Base-by-base conservation (phyloP, 768 basidiomycete species). In the Phylloporus sp. region DNA sequence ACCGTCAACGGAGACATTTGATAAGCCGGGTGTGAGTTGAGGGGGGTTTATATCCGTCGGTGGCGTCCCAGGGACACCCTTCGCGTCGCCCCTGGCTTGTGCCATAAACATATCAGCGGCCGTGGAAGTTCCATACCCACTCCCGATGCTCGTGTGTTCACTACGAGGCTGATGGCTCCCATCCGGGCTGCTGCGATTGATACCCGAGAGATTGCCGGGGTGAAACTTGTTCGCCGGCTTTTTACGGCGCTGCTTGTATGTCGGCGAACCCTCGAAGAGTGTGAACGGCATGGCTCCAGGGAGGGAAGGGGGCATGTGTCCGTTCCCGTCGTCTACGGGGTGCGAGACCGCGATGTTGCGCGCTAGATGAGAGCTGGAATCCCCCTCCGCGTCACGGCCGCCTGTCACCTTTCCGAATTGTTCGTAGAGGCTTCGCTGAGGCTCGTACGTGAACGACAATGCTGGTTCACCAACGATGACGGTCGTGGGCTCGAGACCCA, bases 211-310 rank as follows among this genome's bases (percentile, higher is more conserved):
- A 29, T 58, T 63, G 34, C 53, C 53, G 46, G 57, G 43, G 37
- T 55, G 56, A 45, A 56, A 52, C 50, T 61, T 63, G 18, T 77
- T 79, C 26, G 69, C 63, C 27, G 75, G 74, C 64, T 87, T 90
- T 73, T 90, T 90, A 54, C 86, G 78, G 22, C 93, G 77, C 59
- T 88, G 85, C 69, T 96, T 96, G 73, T 96, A 96, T 4, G 81
- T 79, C 5, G 90, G 85, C 50, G 80, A 84, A 13, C 91, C 91
- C 63, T 89, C 86, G 42, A 90, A 84, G 37, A 90, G 69, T n/a
- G 84, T 79, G 61, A 86, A 77, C 22, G 74, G 75, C 63, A 84
- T 79, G 29, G 47, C 5, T 3, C 21, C 21, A 21, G 42, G 38
- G 33, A 44, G 42, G 21, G 56, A 53, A 0, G 57, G 38, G 29